Percentiles rank a stretch among this genome's conserved stretches.
phyloP scores from a whole-genome alignment of 768 basidiomycete species.

The Crepidotus variabilis region DNA sequence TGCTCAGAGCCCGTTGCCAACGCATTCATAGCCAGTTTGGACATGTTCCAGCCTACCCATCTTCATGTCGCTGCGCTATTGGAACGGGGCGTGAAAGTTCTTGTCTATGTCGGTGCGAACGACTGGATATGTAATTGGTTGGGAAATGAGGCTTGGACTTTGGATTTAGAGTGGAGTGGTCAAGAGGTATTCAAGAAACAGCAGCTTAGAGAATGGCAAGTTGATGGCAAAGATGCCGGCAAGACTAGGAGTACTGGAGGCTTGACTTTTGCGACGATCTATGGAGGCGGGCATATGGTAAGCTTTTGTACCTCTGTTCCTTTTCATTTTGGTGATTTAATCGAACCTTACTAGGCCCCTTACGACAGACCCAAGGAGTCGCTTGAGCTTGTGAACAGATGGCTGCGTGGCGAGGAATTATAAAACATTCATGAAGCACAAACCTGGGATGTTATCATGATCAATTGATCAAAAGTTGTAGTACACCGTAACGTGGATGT shows the following conservation, averaged over 20 bases:
- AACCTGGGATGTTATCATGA: too few relatives aligned
- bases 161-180: slow-evolving; percentile 58
- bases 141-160: slow-evolving; percentile 61
- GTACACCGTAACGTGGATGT: too few relatives aligned
- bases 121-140: slow-evolving; percentile 63
- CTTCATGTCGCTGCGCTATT: slow-evolving; percentile 67
- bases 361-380: too few relatives aligned
- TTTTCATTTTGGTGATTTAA: too few relatives aligned
- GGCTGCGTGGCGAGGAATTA: too few relatives aligned
- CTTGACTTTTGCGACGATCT: slow-evolving; percentile 39
- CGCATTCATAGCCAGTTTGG: slow-evolving; percentile 53
- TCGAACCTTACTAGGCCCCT: too few relatives aligned
- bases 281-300: slow-evolving; percentile 55
- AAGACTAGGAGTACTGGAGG: slow-evolving; percentile 48
- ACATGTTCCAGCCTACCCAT: slow-evolving; percentile 46
- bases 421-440: too few relatives aligned
- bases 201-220: slow-evolving; percentile 48
- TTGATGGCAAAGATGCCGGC: slow-evolving; percentile 53
- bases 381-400: too few relatives aligned
- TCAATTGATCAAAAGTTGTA: too few relatives aligned
- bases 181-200: slow-evolving; percentile 40
- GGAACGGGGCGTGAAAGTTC: slow-evolving; percentile 69
- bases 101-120: slow-evolving; percentile 60
- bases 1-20: slow-evolving; percentile 50
- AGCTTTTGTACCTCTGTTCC: slow-evolving; percentile 29